Percentiles rank a stretch among this genome's conserved stretches.
Conservation (phyloP, 352 stramenopile genomes). For the Globisporangium abappressorium region DNA sequence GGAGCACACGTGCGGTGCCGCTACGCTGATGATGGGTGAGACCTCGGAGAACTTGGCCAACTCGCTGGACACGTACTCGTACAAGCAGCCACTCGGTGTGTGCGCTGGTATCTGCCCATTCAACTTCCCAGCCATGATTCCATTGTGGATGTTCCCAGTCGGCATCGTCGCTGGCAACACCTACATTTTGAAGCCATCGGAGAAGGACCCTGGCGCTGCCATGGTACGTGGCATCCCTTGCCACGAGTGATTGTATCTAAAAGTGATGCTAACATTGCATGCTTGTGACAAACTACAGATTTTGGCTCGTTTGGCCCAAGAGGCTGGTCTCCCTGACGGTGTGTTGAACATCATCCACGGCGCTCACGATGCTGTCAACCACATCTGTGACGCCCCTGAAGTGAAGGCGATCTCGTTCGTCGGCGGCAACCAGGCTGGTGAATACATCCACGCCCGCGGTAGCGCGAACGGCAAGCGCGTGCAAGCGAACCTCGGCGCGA, state of each 20-base stretch:
- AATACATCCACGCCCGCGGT: constrained; percentile 92
- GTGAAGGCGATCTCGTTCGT: constrained; percentile 98
- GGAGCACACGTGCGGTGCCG: constrained; percentile 72
- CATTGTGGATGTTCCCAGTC: constrained; percentile 91
- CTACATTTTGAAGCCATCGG: constrained; percentile 95
- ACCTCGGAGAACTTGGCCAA: constrained; percentile 90
- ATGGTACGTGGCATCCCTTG: constrained; percentile 44
- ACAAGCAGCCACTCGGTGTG: constrained; percentile 94
- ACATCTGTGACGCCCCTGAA: constrained; percentile 92
- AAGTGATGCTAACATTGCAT: background rate
- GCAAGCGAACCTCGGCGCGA: constrained; percentile 96
- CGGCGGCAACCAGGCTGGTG: constrained; percentile 89
- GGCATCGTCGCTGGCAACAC: constrained; percentile 93
- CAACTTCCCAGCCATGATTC: constrained; percentile 98
- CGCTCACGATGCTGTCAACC: constrained; percentile 91
- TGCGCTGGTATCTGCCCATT: constrained; percentile 93
- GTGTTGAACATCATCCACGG: constrained; percentile 95
- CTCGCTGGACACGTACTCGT: constrained; percentile 95
- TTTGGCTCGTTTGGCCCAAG: constrained; percentile 88
- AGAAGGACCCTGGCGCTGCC: constrained; percentile 88
- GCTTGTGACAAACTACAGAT: constrained; percentile 37
- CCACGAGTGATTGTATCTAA: background rate
- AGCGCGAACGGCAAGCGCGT: constrained; percentile 92
- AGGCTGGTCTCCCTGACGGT: constrained; percentile 92
- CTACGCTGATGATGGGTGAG: constrained; percentile 93